Evolutionary conservation across 2,329 filamentous ascomycete species (phyloP).

Genomic region (Aspergillus texensis): DNA sequence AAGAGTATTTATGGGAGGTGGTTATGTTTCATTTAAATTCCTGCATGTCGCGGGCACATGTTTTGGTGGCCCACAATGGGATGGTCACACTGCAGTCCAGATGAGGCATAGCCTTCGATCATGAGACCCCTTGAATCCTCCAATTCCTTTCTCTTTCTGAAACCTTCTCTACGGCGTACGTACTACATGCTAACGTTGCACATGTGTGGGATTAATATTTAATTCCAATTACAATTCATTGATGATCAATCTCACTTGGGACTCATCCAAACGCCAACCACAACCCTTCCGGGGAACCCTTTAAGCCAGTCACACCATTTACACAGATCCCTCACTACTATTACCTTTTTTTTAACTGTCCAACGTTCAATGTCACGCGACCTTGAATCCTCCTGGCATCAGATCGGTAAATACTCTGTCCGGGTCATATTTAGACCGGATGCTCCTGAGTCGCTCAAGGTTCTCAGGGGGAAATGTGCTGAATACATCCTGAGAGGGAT

Average conservation of each 20-base stretch:
- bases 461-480: background rate
- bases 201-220: background rate
- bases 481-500: background rate
- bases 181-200: background rate
- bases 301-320: background rate
- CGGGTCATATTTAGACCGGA: constrained; percentile 4
- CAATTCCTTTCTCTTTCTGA: background rate
- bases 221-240: background rate
- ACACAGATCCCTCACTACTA: background rate
- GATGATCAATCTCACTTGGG: no score
- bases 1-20: background rate
- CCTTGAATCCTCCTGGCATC: constrained; percentile 3
- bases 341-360: background rate
- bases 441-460: background rate
- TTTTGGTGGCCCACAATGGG: constrained; percentile 1
- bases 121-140: background rate
- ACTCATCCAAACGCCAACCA: no score
- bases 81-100: background rate
- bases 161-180: background rate
- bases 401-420: constrained; percentile 1
- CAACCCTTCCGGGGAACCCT: background rate
- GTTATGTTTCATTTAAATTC: background rate
- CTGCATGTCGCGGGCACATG: background rate
- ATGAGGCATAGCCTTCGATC: constrained; percentile 3
- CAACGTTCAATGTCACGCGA: background rate